Evolutionary conservation across 345 rosid genomes (phyloP), one percentile per base, ranked within the genome.

Genomic region (Boechera retrofracta): DNA sequence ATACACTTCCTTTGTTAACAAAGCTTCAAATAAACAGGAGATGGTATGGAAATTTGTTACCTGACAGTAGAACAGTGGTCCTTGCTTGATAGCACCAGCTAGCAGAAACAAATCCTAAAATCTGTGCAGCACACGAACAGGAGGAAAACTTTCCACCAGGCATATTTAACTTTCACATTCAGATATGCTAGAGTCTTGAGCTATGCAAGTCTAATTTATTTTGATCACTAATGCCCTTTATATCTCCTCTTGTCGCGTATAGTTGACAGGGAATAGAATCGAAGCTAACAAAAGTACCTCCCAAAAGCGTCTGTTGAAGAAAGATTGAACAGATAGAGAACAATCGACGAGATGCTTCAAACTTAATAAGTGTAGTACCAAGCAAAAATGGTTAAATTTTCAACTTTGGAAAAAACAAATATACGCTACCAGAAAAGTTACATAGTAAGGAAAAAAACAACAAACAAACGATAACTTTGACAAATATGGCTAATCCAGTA

Each of bases 401-500:
- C 44, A 56, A 72, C 39, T 32, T 28, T 47, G 28, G 13, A 47
- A 54, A 39, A 47, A 5, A 8, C 31, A 71, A 29, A 65, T 65
- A 49, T 57, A 66, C 15, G 41, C 21, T 48, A 10, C 7, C 26
- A 10, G 6, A 57, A 26, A 18, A 15, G n/a, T 78, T 78, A 72
- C 58, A 66, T 52, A 41, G 45, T 49, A 72, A 72, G 36, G 39
- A 2, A 41, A 65, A 44, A 45, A 44, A 51, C 44, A 72, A 32
- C 73, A 58, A 78, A 72, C 64, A 67, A 59, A 16, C 8, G 11
- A 52, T 58, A 35, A 67, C 69, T 67, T 78, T 12, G 6, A 53
- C 18, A 35, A 73, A 78, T 72, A 72, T 72, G 74, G 42, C 76
- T 66, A 60, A 66, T 60, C 70, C 64, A 56, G 15, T 35, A 62